These are phyloP conservation scores for Pisolithus marmoratus DNA, from an alignment of 768 basidiomycete genomes.

Conservation along the genomic window DNA sequence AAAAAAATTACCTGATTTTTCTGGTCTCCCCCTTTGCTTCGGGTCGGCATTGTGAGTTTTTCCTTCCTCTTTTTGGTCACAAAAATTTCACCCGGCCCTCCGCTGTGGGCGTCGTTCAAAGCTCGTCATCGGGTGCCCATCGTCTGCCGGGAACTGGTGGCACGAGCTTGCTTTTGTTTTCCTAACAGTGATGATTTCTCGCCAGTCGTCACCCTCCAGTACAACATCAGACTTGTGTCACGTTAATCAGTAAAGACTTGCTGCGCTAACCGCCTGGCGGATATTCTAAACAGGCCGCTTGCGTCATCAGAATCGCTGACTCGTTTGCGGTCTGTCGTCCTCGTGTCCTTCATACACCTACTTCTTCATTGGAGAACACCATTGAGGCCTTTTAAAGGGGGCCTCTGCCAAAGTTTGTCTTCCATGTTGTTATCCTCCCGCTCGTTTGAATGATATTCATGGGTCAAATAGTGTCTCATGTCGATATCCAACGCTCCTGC, in stretches of 20 bases:
- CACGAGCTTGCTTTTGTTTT: not conserved
- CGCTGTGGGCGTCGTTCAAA: too few species aligned
- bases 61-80: not conserved
- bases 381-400: constrained; percentile 18
- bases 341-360: constrained; percentile 23
- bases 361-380: constrained; percentile 9
- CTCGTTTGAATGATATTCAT: constrained; percentile 12
- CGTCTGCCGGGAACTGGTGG: not conserved
- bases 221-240: constrained; percentile 14
- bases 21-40: not conserved
- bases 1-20: not conserved
- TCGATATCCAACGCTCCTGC: constrained; percentile 22
- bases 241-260: constrained; percentile 3
- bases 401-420: constrained; percentile 19
- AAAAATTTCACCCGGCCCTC: not conserved
- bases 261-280: not conserved
- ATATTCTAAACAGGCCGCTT: constrained; percentile 5
- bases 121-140: not conserved
- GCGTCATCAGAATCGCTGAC: constrained; percentile 20
- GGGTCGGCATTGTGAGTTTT: not conserved
- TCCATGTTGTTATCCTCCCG: not conserved
- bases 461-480: constrained; percentile 29
- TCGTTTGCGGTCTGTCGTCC: constrained; percentile 20
- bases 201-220: constrained; percentile 6
- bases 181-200: constrained; percentile 7